These are phyloP conservation scores for Russula olivacea DNA, from an alignment of 768 basidiomycete genomes.

Conservation along the genomic window DNA sequence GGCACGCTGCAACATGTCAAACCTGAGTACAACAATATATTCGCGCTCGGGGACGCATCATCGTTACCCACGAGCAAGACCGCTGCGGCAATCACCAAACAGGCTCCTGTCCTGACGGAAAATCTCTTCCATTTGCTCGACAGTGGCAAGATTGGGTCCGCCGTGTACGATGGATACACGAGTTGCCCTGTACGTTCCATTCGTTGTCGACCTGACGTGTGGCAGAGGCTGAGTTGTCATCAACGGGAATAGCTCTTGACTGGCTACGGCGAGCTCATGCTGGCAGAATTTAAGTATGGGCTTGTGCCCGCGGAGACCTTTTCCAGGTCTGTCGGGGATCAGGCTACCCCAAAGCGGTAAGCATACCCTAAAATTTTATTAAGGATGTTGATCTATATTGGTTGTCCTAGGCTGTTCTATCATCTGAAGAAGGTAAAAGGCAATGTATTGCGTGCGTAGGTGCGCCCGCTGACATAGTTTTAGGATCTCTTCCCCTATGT, in stretches of 20 bases:
- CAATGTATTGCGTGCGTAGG: background rate
- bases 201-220: background rate
- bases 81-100: slow-evolving; percentile 86
- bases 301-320: slow-evolving; percentile 86
- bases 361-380: slow-evolving; percentile 25
- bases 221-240: slow-evolving; percentile 5
- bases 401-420: slow-evolving; percentile 36
- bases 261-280: slow-evolving; percentile 75
- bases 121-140: slow-evolving; percentile 76
- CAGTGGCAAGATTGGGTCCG: slow-evolving; percentile 61
- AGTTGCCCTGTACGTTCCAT: slow-evolving; percentile 66
- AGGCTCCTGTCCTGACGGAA: slow-evolving; percentile 86
- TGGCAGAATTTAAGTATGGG: slow-evolving; percentile 95
- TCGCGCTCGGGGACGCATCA: slow-evolving; percentile 88
- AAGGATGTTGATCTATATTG: background rate
- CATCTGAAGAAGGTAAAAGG: slow-evolving; percentile 37
- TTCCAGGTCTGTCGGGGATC: slow-evolving; percentile 57
- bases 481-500: slow-evolving; percentile 35
- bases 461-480: background rate
- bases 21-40: slow-evolving; percentile 74
- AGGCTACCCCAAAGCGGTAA: slow-evolving; percentile 68
- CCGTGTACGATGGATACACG: slow-evolving; percentile 83
- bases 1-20: slow-evolving; percentile 80
- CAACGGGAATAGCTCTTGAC: slow-evolving; percentile 55
- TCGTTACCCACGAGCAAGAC: slow-evolving; percentile 95